Conservation (phyloP, 495 filamentous ascomycete species). For the Lasiosphaeris hirsuta region DNA sequence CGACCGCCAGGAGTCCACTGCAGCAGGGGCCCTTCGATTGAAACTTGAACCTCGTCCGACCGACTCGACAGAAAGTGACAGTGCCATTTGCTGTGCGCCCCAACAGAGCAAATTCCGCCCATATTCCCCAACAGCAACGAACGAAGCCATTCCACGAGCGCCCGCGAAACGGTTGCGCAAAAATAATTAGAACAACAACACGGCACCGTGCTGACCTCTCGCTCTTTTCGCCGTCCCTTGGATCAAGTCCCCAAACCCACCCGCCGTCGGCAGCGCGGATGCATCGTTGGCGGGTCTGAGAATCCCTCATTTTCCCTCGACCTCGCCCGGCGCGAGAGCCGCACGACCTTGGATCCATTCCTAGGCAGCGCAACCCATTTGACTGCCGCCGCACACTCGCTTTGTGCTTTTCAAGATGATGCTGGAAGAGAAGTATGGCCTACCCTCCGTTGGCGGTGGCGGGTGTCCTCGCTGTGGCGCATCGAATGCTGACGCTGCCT, state of each 20-base stretch:
- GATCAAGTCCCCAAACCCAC: not conserved
- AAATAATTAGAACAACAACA: not conserved
- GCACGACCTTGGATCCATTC: not conserved
- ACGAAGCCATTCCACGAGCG: not conserved
- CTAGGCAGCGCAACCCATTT: constrained; percentile 23
- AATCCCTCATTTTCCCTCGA: constrained; percentile 5
- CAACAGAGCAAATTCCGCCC: not conserved
- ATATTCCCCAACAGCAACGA: not conserved
- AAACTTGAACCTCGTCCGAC: constrained; percentile 13
- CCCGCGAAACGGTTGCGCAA: not conserved
- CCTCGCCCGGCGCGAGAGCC: constrained; percentile 19
- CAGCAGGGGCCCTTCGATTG: constrained; percentile 16
- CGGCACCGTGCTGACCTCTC: too few relatives aligned
- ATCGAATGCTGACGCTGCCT: constrained; percentile 16
- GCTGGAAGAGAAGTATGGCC: constrained; percentile 82
- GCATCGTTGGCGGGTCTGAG: constrained; percentile 7
- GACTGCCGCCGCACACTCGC: constrained; percentile 33
- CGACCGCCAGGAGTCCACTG: constrained; percentile 1
- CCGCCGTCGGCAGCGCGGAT: constrained; percentile 11
- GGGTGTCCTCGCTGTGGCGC: constrained; percentile 2
- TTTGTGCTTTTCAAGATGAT: constrained; percentile 49
- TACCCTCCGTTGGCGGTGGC: constrained; percentile 1
- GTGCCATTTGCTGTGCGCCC: constrained; percentile 1
- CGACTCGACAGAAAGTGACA: not conserved
- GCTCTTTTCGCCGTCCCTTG: too few relatives aligned